Conservation (phyloP, 2,329 filamentous ascomycete genomes). For the Penicillium thymicola region DNA sequence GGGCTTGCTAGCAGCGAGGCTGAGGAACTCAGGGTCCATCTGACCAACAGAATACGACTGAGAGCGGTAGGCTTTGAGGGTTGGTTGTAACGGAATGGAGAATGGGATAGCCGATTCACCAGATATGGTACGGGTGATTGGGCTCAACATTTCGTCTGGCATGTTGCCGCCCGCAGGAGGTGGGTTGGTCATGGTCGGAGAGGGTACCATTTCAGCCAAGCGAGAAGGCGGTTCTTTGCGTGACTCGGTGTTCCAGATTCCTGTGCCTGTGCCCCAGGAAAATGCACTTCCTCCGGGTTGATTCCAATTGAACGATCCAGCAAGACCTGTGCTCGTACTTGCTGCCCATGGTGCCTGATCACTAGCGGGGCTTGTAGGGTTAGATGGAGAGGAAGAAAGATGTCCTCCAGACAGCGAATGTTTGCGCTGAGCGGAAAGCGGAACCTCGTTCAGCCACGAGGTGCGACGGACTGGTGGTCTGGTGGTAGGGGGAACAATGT, state of each 20-base stretch:
- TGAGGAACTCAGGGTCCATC: constrained; percentile 63
- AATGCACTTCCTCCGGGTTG: constrained; percentile 51
- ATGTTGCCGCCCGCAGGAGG: constrained; percentile 45
- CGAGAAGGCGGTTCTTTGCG: constrained; percentile 74
- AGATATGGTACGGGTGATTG: constrained; percentile 42
- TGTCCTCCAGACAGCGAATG: constrained; percentile 71
- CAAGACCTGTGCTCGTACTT: constrained; percentile 36
- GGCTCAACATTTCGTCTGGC: constrained; percentile 54
- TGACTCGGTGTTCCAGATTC: constrained; percentile 74
- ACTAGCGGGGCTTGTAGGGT: constrained; percentile 72
- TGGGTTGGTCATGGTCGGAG: constrained; percentile 63
- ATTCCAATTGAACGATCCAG: constrained; percentile 43
- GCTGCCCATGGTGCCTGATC: constrained; percentile 54
- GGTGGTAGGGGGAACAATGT: constrained; percentile 47
- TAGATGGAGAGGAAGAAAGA: constrained; percentile 75
- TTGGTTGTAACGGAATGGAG: constrained; percentile 81
- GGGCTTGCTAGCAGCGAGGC: constrained; percentile 33
- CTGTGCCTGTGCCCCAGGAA: constrained; percentile 70
- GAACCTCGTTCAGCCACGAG: constrained; percentile 85
- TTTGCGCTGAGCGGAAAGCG: constrained; percentile 65
- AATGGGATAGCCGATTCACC: constrained; percentile 69
- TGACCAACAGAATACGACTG: constrained; percentile 97
- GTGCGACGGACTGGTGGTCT: constrained; percentile 65
- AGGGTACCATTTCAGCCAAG: constrained; percentile 70
- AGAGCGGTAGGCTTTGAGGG: constrained; percentile 88